Evolutionary conservation across 2,329 filamentous ascomycete species (phyloP).

Genomic region (Arthrocladium fulminans): DNA sequence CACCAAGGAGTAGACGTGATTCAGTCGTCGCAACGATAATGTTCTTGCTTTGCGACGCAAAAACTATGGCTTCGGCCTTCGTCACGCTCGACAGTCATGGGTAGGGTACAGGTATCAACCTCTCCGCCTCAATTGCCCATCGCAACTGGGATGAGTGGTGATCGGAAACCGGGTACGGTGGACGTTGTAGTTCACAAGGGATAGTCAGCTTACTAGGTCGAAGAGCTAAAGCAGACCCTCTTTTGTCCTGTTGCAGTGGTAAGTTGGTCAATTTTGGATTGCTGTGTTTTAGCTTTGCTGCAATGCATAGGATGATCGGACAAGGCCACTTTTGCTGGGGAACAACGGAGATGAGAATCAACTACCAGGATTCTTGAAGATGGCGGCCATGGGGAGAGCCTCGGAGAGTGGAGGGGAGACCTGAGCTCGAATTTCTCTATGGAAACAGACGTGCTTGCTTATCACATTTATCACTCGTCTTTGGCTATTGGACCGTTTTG

Average conservation of each 20-base stretch:
- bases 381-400: background rate
- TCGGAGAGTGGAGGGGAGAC: background rate
- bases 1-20: background rate
- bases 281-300: background rate
- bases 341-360: background rate
- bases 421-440: background rate
- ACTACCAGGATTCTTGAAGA: background rate
- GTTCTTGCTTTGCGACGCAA: background rate
- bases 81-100: background rate
- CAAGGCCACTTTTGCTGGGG: background rate
- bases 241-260: constrained; percentile 3
- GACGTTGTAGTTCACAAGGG: background rate
- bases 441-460: background rate
- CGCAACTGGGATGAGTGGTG: background rate
- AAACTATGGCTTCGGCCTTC: background rate
- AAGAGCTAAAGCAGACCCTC: background rate
- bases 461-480: constrained; percentile 8
- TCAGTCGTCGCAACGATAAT: background rate
- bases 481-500: constrained; percentile 1
- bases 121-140: constrained; percentile 1
- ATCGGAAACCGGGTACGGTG: background rate
- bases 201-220: background rate
- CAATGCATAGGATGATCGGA: background rate
- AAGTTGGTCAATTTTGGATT: background rate
- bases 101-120: background rate